These are phyloP conservation scores for Hirschioporus abietinus DNA, from an alignment of 768 basidiomycete species.

Conservation along the genomic window DNA sequence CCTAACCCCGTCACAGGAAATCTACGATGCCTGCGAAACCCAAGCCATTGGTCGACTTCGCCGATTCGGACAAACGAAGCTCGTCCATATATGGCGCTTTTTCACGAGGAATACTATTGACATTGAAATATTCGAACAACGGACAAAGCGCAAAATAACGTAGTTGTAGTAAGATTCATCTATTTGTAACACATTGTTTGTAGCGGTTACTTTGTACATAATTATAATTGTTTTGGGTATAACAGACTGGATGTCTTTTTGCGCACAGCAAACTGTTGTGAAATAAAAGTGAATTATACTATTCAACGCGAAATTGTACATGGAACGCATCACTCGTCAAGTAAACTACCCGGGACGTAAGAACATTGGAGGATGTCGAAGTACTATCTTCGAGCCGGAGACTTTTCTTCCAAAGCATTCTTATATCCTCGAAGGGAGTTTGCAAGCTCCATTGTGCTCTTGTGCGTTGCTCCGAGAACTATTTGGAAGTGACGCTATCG, in stretches of 20 bases:
- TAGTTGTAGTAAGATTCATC: not conserved
- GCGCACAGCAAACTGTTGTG: too few species aligned
- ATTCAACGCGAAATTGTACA: too few species aligned
- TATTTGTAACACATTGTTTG: slow-evolving; percentile 4
- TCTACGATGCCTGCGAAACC: slow-evolving; percentile 79
- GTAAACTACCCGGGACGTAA: too few species aligned
- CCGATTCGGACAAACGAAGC: slow-evolving; percentile 77
- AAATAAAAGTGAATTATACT: too few species aligned
- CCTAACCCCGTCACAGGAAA: slow-evolving; percentile 73
- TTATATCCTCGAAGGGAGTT: too few species aligned
- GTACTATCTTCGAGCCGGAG: too few species aligned
- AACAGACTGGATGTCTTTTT: not conserved
- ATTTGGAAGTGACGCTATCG: too few species aligned
- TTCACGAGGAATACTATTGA: slow-evolving; percentile 87
- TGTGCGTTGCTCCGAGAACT: too few species aligned
- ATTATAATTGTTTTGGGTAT: not conserved
- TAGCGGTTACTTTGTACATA: not conserved
- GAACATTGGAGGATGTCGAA: too few species aligned
- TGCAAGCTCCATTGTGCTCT: too few species aligned
- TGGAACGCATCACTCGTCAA: too few species aligned
- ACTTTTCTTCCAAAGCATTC: too few species aligned
- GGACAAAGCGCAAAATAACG: slow-evolving; percentile 10
- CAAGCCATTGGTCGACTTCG: slow-evolving; percentile 81
- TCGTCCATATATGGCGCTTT: slow-evolving; percentile 79
- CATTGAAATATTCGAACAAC: slow-evolving; percentile 69